These are phyloP conservation scores for Phytophthora rubi DNA, from an alignment of 352 stramenopile species.

Conservation along the genomic window DNA sequence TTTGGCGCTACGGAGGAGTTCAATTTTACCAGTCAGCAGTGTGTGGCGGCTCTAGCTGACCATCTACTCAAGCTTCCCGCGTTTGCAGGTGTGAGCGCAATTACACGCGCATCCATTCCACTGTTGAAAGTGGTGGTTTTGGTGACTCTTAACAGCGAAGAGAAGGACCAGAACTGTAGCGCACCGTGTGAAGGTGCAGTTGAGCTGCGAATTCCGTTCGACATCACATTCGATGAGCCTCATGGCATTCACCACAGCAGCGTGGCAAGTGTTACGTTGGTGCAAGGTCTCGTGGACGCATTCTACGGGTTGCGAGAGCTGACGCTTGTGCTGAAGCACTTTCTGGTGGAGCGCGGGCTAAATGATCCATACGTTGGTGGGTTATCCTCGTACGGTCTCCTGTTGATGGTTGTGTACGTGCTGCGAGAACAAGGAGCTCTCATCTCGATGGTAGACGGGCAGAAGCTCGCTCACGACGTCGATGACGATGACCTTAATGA, in stretches of 20 bases:
- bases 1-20: conserved; percentile 65
- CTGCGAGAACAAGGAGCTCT: conserved; percentile 69
- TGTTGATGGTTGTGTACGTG: conserved; percentile 81
- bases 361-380: conserved; percentile 93
- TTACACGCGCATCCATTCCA: conserved; percentile 77
- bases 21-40: conserved; percentile 59
- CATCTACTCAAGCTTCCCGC: conserved; percentile 31
- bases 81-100: conserved; percentile 70
- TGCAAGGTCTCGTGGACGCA: conserved; percentile 62
- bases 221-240: conserved; percentile 87
- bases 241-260: conserved; percentile 66
- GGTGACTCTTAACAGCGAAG: conserved; percentile 27
- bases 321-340: conserved; percentile 90
- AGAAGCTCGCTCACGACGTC: conserved; percentile 13
- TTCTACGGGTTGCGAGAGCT: conserved; percentile 87
- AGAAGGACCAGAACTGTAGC: background rate
- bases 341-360: conserved; percentile 83
- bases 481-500: conserved; percentile 35
- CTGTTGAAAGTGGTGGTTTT: conserved; percentile 77
- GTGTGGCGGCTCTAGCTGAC: conserved; percentile 45
- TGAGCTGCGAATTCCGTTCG: conserved; percentile 64
- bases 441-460: conserved; percentile 28
- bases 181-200: background rate
- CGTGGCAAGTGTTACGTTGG: conserved; percentile 74
- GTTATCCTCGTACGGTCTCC: conserved; percentile 88